Conservation (phyloP, 768 basidiomycete species). For the Gloeophyllum trabeum region DNA sequence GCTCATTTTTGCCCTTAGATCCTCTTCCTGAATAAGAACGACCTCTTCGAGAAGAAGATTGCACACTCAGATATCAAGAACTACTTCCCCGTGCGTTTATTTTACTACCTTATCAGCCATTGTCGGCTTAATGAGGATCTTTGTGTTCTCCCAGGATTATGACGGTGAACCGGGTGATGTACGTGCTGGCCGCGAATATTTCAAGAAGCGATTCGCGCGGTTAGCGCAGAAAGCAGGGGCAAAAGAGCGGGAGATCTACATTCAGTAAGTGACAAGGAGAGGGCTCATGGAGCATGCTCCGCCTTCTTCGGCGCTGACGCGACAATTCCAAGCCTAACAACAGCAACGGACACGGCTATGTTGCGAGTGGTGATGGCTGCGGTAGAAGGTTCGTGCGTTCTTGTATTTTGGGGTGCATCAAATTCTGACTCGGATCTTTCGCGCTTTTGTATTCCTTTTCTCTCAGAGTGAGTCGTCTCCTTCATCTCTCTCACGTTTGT, state of each 20-base stretch:
- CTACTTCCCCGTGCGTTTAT: slow-evolving; percentile 66
- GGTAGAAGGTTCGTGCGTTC: slow-evolving; percentile 65
- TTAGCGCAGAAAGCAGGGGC: slow-evolving; percentile 80
- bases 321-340: slow-evolving; percentile 75
- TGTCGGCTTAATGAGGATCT: neutral
- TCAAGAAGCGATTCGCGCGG: slow-evolving; percentile 74
- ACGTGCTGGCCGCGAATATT: slow-evolving; percentile 77
- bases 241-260: slow-evolving; percentile 86
- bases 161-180: slow-evolving; percentile 69
- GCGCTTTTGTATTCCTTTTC: slow-evolving; percentile 10
- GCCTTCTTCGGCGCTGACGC: too few species aligned
- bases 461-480: slow-evolving; percentile 52
- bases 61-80: slow-evolving; percentile 72
- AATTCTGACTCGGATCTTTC: slow-evolving; percentile 5
- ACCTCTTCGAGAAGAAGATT: slow-evolving; percentile 84
- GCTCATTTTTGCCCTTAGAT: slow-evolving; percentile 33
- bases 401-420: slow-evolving; percentile 2
- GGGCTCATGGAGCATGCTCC: too few species aligned
- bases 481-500: slow-evolving; percentile 15
- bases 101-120: neutral
- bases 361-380: slow-evolving; percentile 91
- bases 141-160: slow-evolving; percentile 47
- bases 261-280: slow-evolving; percentile 85
- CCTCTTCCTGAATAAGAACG: slow-evolving; percentile 91
- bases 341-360: slow-evolving; percentile 83